phyloP scores from a whole-genome alignment of 371 early-diverging fungal species.

The Gilbertella persicaria region DNA sequence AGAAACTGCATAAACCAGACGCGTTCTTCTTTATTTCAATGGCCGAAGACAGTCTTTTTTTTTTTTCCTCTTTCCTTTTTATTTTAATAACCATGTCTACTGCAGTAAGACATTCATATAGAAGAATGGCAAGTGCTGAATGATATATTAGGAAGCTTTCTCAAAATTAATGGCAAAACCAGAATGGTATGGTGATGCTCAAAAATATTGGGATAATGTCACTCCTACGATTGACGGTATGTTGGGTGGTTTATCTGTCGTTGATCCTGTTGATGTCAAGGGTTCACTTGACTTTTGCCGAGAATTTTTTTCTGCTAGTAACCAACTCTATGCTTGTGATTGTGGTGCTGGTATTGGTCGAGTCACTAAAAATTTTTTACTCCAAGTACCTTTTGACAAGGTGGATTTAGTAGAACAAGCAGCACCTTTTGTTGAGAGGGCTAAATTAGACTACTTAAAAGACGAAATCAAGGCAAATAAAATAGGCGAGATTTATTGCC shows the following conservation, averaged over 20 bases:
- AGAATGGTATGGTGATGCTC: constrained; percentile 87
- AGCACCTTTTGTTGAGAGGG: constrained; percentile 74
- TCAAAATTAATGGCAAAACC: constrained; percentile 31
- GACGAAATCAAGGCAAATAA: constrained; percentile 54
- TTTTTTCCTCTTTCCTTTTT: too few relatives aligned
- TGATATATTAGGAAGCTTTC: constrained; percentile 3
- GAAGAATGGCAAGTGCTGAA: too few relatives aligned
- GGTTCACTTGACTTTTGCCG: constrained; percentile 70
- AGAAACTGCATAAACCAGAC: too few relatives aligned
- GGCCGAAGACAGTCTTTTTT: too few relatives aligned
- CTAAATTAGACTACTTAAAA: constrained; percentile 57
- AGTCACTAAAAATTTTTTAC: constrained; percentile 84
- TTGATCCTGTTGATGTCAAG: constrained; percentile 76
- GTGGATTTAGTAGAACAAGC: constrained; percentile 93
- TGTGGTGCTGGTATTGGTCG: constrained; percentile 96
- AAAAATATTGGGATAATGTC: constrained; percentile 81
- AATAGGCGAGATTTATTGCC: constrained; percentile 64
- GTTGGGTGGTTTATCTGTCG: constrained; percentile 82
- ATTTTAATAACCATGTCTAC: too few relatives aligned
- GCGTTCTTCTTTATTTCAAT: too few relatives aligned
- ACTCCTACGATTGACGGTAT: constrained; percentile 83
- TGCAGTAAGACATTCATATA: too few relatives aligned
- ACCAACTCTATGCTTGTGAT: constrained; percentile 61
- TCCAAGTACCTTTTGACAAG: constrained; percentile 66
- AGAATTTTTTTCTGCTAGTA: constrained; percentile 55